Conservation (phyloP, 1,139 yeast species). For the Kluyveromyces sp. region DNA sequence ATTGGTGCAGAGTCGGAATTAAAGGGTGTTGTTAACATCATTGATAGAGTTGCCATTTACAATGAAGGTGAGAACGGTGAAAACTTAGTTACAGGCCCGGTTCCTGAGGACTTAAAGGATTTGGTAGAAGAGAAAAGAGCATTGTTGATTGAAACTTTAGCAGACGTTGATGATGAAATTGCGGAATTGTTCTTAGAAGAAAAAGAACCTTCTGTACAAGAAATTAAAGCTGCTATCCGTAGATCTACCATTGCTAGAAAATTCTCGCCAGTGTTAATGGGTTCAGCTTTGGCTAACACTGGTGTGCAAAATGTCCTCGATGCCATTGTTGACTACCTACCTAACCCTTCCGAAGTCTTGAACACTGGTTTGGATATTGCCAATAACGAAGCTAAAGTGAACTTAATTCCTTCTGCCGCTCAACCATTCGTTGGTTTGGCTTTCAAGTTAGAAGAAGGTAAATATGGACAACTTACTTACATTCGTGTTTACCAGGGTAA, state of each 20-base stretch:
- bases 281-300: slow-evolving; percentile 92
- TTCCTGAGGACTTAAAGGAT: slow-evolving; percentile 70
- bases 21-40: slow-evolving; percentile 84
- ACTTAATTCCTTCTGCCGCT: slow-evolving; percentile 62
- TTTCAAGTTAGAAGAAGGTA: slow-evolving; percentile 96
- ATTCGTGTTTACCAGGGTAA: slow-evolving; percentile 96
- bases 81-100: slow-evolving; percentile 47
- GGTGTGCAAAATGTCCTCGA: slow-evolving; percentile 94
- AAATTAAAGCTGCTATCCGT: slow-evolving; percentile 82
- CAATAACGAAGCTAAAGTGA: slow-evolving; percentile 63
- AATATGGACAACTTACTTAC: slow-evolving; percentile 94
- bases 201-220: slow-evolving; percentile 73
- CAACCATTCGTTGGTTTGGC: slow-evolving; percentile 94
- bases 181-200: slow-evolving; percentile 92
- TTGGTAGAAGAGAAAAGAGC: slow-evolving; percentile 81
- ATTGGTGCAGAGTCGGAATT: slow-evolving; percentile 86
- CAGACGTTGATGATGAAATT: slow-evolving; percentile 95
- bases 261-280: slow-evolving; percentile 98
- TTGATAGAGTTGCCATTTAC: slow-evolving; percentile 77
- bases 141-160: slow-evolving; percentile 80
- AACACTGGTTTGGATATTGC: slow-evolving; percentile 81
- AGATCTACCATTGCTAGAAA: slow-evolving; percentile 94
- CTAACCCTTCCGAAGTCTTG: slow-evolving; percentile 87
- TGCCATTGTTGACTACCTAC: slow-evolving; percentile 92
- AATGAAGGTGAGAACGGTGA: slow-evolving; percentile 95